Evolutionary conservation across 164 flowering plant genomes (phyloP), one percentile per base, ranked within the genome.

Genomic region (Magnolia changhungtana): DNA sequence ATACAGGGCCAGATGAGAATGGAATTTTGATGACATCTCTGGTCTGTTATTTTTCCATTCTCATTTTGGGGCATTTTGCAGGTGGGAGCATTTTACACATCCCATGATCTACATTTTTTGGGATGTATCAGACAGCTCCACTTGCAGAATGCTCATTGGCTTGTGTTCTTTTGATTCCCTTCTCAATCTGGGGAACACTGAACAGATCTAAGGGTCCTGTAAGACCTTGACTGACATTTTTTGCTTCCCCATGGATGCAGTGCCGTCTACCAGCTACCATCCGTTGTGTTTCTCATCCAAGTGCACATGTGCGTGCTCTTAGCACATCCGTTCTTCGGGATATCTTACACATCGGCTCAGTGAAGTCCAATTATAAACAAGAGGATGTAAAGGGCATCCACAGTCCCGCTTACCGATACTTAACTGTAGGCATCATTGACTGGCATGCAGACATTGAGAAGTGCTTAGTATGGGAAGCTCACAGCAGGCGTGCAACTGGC

Each of bases 261-360:
- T 93, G 99, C 81, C 99, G 98, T 27, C 87, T 95, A 75, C 86
- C 98, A 67, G 94, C 98, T 31, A 93, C 96, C 11, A 73, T 88
- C 67, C 92, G 85, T 20, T 95, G 99, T 85, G 90, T 95, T 73
- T 93, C 96, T 82, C 98, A 92, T 84, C 96, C 95, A 75, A 95
- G 98, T 83, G 98, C 98, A 13, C 97, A 92, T 82, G 98, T 95
- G 65, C 97, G 98, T 49, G 93, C 98, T 27, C 89, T 93, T 45
- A 95, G 99, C 89, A 90, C 78, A 23, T 95, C 98, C 23, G 95
- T 95, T 72, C 95, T 95, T 51, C 95, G 98, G 1, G 92, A 89
- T 52, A 88, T 95, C 59, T 74, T 88, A 76, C 83, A 80, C 58
- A 82, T 85, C 20, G 86, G 88, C 70, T 80, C 93, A 37, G 58